phyloP scores from a whole-genome alignment of 106 monocot genomes.

The Dioscorea dumetorum region DNA sequence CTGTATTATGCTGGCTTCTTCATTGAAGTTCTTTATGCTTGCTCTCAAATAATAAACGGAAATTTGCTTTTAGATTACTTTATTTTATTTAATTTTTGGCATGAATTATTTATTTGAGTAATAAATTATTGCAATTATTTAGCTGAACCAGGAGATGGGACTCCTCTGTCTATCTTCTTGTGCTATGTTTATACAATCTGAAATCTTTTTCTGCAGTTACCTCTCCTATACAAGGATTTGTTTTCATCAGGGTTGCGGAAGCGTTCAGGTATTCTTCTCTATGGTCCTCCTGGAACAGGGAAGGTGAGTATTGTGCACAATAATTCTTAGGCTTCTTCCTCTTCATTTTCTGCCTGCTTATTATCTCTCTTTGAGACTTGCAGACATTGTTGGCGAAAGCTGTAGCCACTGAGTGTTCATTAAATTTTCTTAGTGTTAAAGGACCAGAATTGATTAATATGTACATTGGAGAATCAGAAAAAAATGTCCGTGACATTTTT shows the following conservation, averaged over 20 bases:
- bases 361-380: neutral
- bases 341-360: neutral
- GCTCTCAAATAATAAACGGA: too few species aligned
- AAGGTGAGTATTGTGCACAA: constrained; percentile 48
- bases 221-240: constrained; percentile 85
- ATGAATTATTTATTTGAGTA: too few species aligned
- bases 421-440: constrained; percentile 94
- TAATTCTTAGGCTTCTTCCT: neutral
- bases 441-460: constrained; percentile 98
- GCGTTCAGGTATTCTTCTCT: constrained; percentile 88
- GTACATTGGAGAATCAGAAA: constrained; percentile 99
- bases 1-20: too few species aligned
- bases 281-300: constrained; percentile 98
- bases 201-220: constrained; percentile 46
- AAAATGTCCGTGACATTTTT: constrained; percentile 97
- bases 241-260: constrained; percentile 92
- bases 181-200: neutral
- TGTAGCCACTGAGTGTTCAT: constrained; percentile 93
- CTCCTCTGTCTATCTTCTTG: neutral
- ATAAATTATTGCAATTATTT: too few species aligned
- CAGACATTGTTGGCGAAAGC: constrained; percentile 97
- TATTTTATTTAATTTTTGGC: too few species aligned
- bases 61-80: too few species aligned
- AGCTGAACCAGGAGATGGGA: too few species aligned
- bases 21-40: too few species aligned